These are phyloP conservation scores for Saccharomycopsis olivae DNA, from an alignment of 805 yeast species.

Conservation along the genomic window DNA sequence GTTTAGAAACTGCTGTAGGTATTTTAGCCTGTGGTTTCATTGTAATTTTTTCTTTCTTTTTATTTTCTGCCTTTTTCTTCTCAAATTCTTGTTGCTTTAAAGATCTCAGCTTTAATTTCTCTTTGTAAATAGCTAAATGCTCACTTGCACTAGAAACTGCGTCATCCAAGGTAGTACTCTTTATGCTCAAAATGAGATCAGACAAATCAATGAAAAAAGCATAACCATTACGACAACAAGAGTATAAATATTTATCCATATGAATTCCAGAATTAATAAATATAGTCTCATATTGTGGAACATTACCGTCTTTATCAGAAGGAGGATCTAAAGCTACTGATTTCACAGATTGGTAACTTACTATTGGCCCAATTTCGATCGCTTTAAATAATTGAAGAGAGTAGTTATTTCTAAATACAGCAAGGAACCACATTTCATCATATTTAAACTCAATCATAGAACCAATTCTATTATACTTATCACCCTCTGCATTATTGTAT, in stretches of 20 bases:
- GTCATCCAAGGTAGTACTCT: no score
- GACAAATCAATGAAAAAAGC: slow-evolving; percentile 8
- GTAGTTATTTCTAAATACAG: slow-evolving; percentile 8
- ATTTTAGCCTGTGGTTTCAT: no score
- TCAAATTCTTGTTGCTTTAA: no score
- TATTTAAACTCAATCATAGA: not conserved
- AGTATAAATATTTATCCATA: slow-evolving; percentile 5
- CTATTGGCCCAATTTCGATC: no score
- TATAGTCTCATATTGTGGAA: slow-evolving; percentile 3
- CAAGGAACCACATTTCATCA: slow-evolving; percentile 1
- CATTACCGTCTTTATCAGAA: not conserved
- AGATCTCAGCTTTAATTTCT: no score
- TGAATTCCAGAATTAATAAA: slow-evolving; percentile 13
- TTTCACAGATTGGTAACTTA: slow-evolving; percentile 2
- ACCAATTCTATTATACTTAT: slow-evolving; percentile 6
- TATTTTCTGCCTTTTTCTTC: no score
- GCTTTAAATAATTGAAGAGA: slow-evolving; percentile 5
- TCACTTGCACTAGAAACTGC: no score
- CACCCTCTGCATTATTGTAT: not conserved
- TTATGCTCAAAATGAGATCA: slow-evolving; percentile 4
- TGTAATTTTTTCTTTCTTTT: no score
- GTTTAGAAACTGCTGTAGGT: no score
- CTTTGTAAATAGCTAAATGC: no score
- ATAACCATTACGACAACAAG: no score
- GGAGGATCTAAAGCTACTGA: slow-evolving; percentile 4